Base-by-base conservation (phyloP, 2,329 filamentous ascomycete species). In the Endocalyx cinctus region DNA sequence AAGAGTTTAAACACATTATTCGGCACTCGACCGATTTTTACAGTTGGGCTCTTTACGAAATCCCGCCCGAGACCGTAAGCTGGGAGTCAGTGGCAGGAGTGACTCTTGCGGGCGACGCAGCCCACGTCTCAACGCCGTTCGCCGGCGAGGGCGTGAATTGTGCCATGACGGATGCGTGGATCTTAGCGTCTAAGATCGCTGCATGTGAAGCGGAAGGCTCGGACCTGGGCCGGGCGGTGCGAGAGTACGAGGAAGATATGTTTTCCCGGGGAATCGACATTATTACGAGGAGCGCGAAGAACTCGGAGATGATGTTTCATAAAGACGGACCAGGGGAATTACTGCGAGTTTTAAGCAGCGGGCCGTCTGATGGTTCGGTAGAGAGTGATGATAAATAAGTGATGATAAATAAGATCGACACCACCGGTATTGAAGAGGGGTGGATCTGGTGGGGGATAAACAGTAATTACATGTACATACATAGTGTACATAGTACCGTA, bases 51-150 rank as follows among this genome's bases (percentile, higher is more conserved):
- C 35, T 52, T 4, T 45, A 47, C 38, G 29, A 14, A 11, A 27
- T 48, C 6, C 28, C 37, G 2, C 14, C 37, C 17, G 37, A 42
- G 17, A 23, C 33, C 17, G n/a, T 47, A 26, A 33, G 34, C 1
- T 73, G 67, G 66, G 38, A 55, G 18, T 41, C 52, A 11, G 47
- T 53, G 6, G 36, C 54, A 5, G 66, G 67, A 4, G 51, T 67
- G n/a, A 68, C 70, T 0, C 49, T 74, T 16, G 45, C 70, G 12
- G 70, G 70, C 1, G 68, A 73, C 43, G 65, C 68, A 2, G 69
- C 69, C 3, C 69, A 73, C 47, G 38, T 71, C 3, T 61, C 64
- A 52, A 59, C 59, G 1, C 62, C 64, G 1, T 64, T 62, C 37
- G 60, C 58, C 2, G 69, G 70, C 6, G 67, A 66, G 23, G 69